Conservation (phyloP, 306 rosid genomes). For the Trifolium subterraneum region DNA sequence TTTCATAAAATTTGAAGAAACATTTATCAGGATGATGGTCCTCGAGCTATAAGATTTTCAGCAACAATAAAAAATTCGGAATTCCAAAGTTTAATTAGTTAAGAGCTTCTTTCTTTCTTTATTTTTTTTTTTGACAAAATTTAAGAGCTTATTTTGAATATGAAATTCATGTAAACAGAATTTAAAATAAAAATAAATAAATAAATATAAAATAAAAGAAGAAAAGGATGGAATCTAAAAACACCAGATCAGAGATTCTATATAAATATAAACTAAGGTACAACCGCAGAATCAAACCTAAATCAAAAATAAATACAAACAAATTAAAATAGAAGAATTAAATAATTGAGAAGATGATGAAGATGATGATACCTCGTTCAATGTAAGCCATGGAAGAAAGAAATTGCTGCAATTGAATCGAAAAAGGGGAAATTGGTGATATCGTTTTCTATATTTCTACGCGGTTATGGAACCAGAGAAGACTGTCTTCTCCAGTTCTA, state of each 20-base stretch:
- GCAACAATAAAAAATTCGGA: not conserved
- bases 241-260: not conserved
- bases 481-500: no score
- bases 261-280: conserved; percentile 13
- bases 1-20: not conserved
- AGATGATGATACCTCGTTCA: conserved; percentile 52
- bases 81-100: not conserved
- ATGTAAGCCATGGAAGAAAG: conserved; percentile 56
- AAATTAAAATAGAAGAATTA: not conserved
- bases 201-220: no score
- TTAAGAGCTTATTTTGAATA: not conserved
- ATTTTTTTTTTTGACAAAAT: no score
- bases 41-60: not conserved
- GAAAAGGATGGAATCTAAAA: not conserved
- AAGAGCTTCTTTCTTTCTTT: no score
- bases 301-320: not conserved
- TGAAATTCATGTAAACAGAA: conserved; percentile 3
- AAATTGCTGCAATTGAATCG: conserved; percentile 35
- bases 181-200: no score
- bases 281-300: no score
- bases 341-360: conserved; percentile 10
- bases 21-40: not conserved
- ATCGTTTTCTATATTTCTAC: not conserved
- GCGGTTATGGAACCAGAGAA: not conserved
- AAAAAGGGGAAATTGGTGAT: conserved; percentile 6